Conservation (phyloP, 192 early-diverging fungal genomes). For the Spizellomyces punctatus region DNA sequence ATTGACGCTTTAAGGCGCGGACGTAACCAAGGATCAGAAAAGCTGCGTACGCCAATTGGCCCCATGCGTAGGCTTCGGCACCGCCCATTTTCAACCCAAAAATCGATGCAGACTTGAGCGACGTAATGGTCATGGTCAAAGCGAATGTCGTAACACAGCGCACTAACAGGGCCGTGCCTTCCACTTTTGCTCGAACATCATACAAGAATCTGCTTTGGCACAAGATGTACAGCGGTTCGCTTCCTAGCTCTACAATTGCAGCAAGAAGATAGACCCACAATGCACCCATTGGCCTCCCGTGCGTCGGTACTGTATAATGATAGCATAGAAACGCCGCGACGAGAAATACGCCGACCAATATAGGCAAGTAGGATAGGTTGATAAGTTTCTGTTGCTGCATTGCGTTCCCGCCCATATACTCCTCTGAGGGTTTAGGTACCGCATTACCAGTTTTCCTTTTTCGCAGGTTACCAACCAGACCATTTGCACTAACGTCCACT, state of each 20-base stretch:
- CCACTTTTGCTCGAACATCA: constrained; percentile 75
- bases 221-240: constrained; percentile 86
- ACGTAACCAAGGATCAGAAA: constrained; percentile 64
- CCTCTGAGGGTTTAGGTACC: constrained; percentile 4
- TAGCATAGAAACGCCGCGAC: constrained; percentile 50
- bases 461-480: too few species aligned
- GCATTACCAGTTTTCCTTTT: background rate
- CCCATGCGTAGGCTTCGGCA: constrained; percentile 77
- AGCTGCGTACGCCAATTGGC: constrained; percentile 74
- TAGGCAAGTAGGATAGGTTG: constrained; percentile 75
- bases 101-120: background rate
- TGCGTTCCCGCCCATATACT: background rate
- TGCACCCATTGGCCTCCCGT: background rate
- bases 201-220: constrained; percentile 74
- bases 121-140: constrained; percentile 50
- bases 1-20: background rate
- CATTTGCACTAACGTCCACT: background rate
- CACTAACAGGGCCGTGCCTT: constrained; percentile 77
- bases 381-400: constrained; percentile 56
- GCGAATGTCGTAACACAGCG: constrained; percentile 73
- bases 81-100: background rate
- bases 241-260: constrained; percentile 76
- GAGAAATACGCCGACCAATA: constrained; percentile 64
- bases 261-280: constrained; percentile 70
- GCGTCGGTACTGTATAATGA: constrained; percentile 28